phyloP scores from a whole-genome alignment of 2,329 filamentous ascomycete species.

The Shiraia sp. region DNA sequence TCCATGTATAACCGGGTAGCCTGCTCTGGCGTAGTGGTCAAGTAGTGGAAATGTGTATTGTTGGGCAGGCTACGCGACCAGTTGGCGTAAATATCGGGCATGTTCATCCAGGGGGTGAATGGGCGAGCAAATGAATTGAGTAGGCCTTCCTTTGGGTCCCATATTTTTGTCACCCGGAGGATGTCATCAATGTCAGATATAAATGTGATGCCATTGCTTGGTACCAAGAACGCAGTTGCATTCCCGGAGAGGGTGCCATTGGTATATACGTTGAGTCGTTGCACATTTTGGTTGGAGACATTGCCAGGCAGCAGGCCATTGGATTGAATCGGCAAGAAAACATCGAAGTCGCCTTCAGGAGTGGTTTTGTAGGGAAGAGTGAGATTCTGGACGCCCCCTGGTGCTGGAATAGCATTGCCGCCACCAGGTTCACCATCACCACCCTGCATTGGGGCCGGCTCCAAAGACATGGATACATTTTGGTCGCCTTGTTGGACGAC shows the following conservation, averaged over 20 bases:
- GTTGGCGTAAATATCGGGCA: slow-evolving; percentile 78
- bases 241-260: slow-evolving; percentile 70
- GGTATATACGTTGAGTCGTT: slow-evolving; percentile 70
- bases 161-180: slow-evolving; percentile 79
- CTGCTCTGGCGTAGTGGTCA: slow-evolving; percentile 80
- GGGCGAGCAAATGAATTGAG: slow-evolving; percentile 75
- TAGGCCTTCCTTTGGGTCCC: slow-evolving; percentile 72
- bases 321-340: slow-evolving; percentile 67
- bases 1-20: slow-evolving; percentile 78
- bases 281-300: slow-evolving; percentile 64
- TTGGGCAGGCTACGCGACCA: slow-evolving; percentile 70
- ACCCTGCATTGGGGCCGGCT: slow-evolving; percentile 61
- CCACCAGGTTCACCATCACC: slow-evolving; percentile 54
- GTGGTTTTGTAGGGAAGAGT: slow-evolving; percentile 70
- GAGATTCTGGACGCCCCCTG: slow-evolving; percentile 65
- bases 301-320: slow-evolving; percentile 63
- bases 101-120: slow-evolving; percentile 75
- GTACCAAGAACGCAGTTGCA: slow-evolving; percentile 75
- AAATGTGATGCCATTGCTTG: slow-evolving; percentile 69
- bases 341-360: slow-evolving; percentile 71
- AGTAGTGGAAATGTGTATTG: slow-evolving; percentile 74
- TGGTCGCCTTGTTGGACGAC: slow-evolving; percentile 71
- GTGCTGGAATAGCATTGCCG: slow-evolving; percentile 55
- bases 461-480: slow-evolving; percentile 66
- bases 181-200: slow-evolving; percentile 82